Percentiles rank a stretch among this genome's conserved stretches.
Conservation (phyloP, 2,329 filamentous ascomycete genomes). For the Colletotrichum tofieldiae region DNA sequence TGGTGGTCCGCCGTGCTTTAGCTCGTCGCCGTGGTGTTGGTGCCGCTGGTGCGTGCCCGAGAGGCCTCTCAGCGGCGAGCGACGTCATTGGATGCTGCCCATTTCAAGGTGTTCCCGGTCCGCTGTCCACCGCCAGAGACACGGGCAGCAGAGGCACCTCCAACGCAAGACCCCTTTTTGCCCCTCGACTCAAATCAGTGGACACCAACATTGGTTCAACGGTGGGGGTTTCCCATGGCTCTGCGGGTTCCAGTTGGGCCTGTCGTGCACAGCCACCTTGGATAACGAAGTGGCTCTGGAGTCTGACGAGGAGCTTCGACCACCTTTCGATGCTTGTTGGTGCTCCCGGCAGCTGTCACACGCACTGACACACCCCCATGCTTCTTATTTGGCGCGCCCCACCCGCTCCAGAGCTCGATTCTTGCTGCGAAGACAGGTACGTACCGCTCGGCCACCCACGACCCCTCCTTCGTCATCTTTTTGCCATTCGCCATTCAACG, state of each 20-base stretch:
- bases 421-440: conserved; percentile 20
- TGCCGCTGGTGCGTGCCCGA: conserved; percentile 29
- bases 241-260: conserved; percentile 4
- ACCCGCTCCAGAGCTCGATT: conserved; percentile 13
- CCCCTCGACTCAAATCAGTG: conserved; percentile 13
- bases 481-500: conserved; percentile 11
- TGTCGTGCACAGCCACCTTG: conserved; percentile 26
- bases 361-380: conserved; percentile 36
- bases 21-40: conserved; percentile 14
- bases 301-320: conserved; percentile 4
- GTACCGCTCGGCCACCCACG: neutral
- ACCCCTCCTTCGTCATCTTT: conserved; percentile 30
- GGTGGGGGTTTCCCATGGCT: conserved; percentile 1
- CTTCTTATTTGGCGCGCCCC: conserved; percentile 24
- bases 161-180: conserved; percentile 25
- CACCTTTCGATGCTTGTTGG: conserved; percentile 4
- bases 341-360: conserved; percentile 25
- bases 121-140: neutral
- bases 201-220: neutral
- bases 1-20: conserved; percentile 29
- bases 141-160: neutral
- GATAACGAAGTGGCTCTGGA: neutral
- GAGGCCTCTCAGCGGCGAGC: conserved; percentile 40
- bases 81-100: conserved; percentile 37
- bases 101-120: conserved; percentile 30